Conservation (phyloP, 2,329 filamentous ascomycete genomes). For the Ciborinia camelliae region DNA sequence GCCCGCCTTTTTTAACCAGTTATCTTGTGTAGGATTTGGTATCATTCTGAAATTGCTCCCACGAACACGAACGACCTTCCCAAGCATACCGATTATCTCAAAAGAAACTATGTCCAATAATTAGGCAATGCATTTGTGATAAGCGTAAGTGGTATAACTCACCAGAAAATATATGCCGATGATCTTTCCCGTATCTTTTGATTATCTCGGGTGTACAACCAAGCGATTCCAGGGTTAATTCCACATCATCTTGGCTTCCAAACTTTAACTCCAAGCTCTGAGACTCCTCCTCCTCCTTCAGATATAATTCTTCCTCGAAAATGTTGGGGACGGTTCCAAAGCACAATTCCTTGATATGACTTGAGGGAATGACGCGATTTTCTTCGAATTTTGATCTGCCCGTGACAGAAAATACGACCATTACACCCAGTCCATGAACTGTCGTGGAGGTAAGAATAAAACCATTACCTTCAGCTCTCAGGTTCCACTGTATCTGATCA, state of each 20-base stretch:
- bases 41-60: slow-evolving; percentile 51
- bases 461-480: slow-evolving; percentile 43
- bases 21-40: slow-evolving; percentile 54
- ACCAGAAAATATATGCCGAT: slow-evolving; percentile 37
- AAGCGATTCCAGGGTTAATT: slow-evolving; percentile 50
- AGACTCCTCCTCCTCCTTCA: slow-evolving; percentile 36
- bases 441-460: slow-evolving; percentile 39
- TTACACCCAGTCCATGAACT: slow-evolving; percentile 49
- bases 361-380: slow-evolving; percentile 51
- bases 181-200: slow-evolving; percentile 40
- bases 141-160: background rate
- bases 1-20: slow-evolving; percentile 46
- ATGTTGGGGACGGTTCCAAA: slow-evolving; percentile 56
- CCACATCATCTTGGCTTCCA: slow-evolving; percentile 48
- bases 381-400: slow-evolving; percentile 48
- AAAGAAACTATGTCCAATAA: slow-evolving; percentile 47
- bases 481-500: slow-evolving; percentile 48
- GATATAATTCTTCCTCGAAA: slow-evolving; percentile 45
- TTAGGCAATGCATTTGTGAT: slow-evolving; percentile 29
- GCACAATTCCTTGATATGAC: slow-evolving; percentile 52
- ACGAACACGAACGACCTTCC: slow-evolving; percentile 48
- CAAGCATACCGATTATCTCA: slow-evolving; percentile 57
- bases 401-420: slow-evolving; percentile 52
- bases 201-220: slow-evolving; percentile 53
- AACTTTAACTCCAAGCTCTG: slow-evolving; percentile 44